Conservation (phyloP, 208 protist species). For the Angomonas ambiguus region DNA sequence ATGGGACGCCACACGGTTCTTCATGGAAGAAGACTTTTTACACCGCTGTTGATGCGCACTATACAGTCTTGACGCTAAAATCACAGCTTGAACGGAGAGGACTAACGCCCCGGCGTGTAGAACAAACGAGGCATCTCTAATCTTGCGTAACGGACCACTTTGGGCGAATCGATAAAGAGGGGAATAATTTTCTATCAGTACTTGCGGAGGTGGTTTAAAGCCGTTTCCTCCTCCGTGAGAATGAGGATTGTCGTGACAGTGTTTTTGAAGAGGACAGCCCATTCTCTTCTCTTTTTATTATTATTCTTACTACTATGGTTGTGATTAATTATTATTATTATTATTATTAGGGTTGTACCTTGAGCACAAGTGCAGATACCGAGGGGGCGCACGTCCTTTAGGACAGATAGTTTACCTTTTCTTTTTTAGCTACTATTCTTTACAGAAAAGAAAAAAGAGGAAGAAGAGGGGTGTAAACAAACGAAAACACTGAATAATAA, state of each 20-base stretch:
- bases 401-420: neutral
- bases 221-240: no score
- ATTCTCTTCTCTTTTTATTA: no score
- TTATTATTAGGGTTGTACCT: neutral
- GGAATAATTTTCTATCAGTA: neutral
- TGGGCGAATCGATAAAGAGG: neutral
- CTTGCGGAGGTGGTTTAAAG: neutral
- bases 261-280: neutral
- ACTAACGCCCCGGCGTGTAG: conserved; percentile 21
- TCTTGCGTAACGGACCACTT: neutral
- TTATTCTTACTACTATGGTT: neutral
- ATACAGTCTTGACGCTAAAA: conserved; percentile 15
- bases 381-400: neutral
- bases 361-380: neutral
- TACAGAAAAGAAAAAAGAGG: neutral
- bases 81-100: conserved; percentile 7
- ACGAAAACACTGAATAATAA: neutral
- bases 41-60: no score
- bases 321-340: neutral
- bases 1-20: no score
- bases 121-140: conserved; percentile 18
- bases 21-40: no score
- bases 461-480: no score
- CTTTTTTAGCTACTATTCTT: neutral
- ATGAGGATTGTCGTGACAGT: no score